Base-by-base conservation (phyloP, 164 flowering plant species). In the Chimonanthus praecox region DNA sequence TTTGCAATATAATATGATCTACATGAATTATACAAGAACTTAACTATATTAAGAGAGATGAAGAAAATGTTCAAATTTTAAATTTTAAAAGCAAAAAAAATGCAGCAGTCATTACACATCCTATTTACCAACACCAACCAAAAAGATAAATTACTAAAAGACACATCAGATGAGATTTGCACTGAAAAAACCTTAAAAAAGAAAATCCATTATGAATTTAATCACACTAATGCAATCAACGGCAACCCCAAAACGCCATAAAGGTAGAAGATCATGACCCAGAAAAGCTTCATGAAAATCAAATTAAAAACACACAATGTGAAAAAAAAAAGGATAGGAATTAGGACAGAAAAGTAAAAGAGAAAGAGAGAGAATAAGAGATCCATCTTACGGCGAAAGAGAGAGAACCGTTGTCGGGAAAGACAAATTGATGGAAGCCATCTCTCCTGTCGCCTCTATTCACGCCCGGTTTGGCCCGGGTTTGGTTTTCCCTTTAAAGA, bases 371-470 rank as follows among this genome's bases (percentile, higher is more conserved):
- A 69, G 60, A 69, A 43, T 6, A 18, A 18, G 45, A 20, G 45
- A 50, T n/a, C 47, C 10, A 63, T 43, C 54, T 62, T 72, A 72
- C 74, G 63, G 68, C 44, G 46, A 72, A 9, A 7, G 68, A 49
- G 68, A 48, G 46, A 72, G 44, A 64, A 48, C 67, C 11, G 67
- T 64, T 10, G 74, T 8, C n/a, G 74, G 54, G 47, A 68, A 48
- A n/a, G 74, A 64, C 20, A 63, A 60, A 63, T 49, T 72, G 68
- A 72, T n/a, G 45, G 74, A 63, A 64, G 74, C 74, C 74, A 72
- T 72, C 7, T 10, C 47, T 63, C 47, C 64, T 46, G 9, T 58
- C 20, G 49, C 58, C 21, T 48, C 69, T 72, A 8, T 5, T 49
- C 7, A 49, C 8, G 21, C 21, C 21, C 21, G 21, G 21, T 20